phyloP scores from a whole-genome alignment of 352 stramenopile species.

The Phytophthora meadii region DNA sequence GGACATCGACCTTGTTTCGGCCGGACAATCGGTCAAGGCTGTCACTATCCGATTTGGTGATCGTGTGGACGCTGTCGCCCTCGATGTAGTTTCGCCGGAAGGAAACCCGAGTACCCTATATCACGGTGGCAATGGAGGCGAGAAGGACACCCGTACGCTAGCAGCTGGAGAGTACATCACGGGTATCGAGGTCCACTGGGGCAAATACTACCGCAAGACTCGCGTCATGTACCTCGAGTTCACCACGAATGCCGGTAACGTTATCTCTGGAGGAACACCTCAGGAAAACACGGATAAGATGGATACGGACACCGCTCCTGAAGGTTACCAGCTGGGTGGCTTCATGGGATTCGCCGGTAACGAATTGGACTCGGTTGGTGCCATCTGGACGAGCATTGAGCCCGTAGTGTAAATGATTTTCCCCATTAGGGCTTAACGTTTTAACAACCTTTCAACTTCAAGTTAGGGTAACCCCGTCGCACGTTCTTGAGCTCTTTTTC shows the following conservation, averaged over 20 bases:
- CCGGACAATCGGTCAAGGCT: neutral
- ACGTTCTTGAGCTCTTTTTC: too few relatives aligned
- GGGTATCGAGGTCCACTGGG: neutral
- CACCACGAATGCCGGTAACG: slow-evolving; percentile 1
- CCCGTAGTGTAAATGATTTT: neutral
- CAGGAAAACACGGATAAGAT: neutral
- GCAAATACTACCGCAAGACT: neutral
- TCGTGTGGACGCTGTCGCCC: neutral
- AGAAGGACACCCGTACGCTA: neutral
- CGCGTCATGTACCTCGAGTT: slow-evolving; percentile 8
- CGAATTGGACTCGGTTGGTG: neutral
- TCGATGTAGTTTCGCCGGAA: neutral
- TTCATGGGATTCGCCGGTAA: neutral
- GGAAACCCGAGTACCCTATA: neutral
- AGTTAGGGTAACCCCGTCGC: too few relatives aligned
- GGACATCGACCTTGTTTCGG: neutral
- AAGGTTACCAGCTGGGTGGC: slow-evolving; percentile 5
- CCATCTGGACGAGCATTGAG: slow-evolving; percentile 8
- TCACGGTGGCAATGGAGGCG: neutral
- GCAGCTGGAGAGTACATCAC: slow-evolving; percentile 1
- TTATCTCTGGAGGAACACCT: neutral
- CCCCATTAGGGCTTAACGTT: too few relatives aligned
- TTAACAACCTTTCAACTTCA: too few relatives aligned
- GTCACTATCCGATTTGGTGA: neutral
- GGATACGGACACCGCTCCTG: neutral